Conservation (phyloP, 345 rosid genomes). For the Sisymbrium altissimum region DNA sequence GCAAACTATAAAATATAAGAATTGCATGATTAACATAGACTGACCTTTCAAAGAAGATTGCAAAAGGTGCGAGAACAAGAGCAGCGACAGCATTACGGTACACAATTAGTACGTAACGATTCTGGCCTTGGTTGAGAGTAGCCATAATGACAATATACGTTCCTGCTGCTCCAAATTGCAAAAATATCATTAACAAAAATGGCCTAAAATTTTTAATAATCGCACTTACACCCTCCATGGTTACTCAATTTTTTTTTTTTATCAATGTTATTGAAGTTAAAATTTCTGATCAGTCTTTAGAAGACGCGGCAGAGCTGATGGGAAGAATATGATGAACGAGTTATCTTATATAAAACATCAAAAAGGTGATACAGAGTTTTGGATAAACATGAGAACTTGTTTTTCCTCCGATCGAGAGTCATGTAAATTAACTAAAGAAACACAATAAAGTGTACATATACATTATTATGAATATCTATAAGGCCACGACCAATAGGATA, state of each 20-base stretch:
- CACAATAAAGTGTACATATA: slow-evolving; percentile 6
- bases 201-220: slow-evolving; percentile 42
- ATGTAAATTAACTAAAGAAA: slow-evolving; percentile 21
- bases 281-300: not conserved
- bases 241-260: not conserved
- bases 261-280: not conserved
- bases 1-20: not conserved
- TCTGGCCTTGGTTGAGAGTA: slow-evolving; percentile 75
- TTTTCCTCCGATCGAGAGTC: slow-evolving; percentile 21
- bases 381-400: slow-evolving; percentile 23
- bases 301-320: not conserved
- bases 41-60: slow-evolving; percentile 69
- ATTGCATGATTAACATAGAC: not conserved
- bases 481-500: not conserved
- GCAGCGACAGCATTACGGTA: slow-evolving; percentile 78
- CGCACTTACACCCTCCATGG: slow-evolving; percentile 14
- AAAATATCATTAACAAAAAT: slow-evolving; percentile 59
- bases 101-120: slow-evolving; percentile 62
- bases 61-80: slow-evolving; percentile 69
- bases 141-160: slow-evolving; percentile 54
- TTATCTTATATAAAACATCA: slow-evolving; percentile 25
- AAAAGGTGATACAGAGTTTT: slow-evolving; percentile 31
- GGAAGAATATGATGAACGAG: slow-evolving; percentile 4
- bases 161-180: slow-evolving; percentile 74
- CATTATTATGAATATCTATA: not conserved